Evolutionary conservation across 1,284 basidiomycete species (phyloP), one percentile per base, ranked within the genome.

Genomic region (Sphagnurus paluster): DNA sequence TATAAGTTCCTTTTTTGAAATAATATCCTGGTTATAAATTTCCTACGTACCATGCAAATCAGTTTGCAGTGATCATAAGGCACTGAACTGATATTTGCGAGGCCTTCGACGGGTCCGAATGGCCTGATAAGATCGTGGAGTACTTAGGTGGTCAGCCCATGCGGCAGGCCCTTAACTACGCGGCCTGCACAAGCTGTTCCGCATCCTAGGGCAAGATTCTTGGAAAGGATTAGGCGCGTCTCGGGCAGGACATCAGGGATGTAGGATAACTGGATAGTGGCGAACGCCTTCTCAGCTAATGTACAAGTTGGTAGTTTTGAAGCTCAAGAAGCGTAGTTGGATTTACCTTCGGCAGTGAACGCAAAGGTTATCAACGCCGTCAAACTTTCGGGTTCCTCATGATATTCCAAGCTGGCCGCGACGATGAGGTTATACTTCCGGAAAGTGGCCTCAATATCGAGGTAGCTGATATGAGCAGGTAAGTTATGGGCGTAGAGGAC

Each of bases 251-350:
- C 10, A 8, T 26, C 16, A 5, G 48, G 47, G 30, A 56, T 47
- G 0, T 30, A 25, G 9, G 44, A 44, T 2, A 39, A 34, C 17
- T 57, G 39, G 3, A 45, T 28, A 2, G 39, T 39, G 9, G 57
- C 57, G 9, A 59, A 41, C 13, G 54, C 56, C 37, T 49, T 56
- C 39, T 59, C 54, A 9, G 57, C 56, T 59, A 21, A 24, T 6
- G 9, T 10, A 25, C 25, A 7, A 3, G 8, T 14, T 30, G n/a
- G n/a, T n/a, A n/a, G n/a, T n/a, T n/a, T 24, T 5, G 16, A 9
- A 10, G 23, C 30, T 16, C 4, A n/a, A 28, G 34, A 13, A 16
- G 3, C 14, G 28, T 14, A 7, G 11, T 30, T 30, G 14, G 11
- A 13, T 33, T 33, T 9, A n/a, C 24, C 4, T 19, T 23, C 4